These are phyloP conservation scores for Citrus australasica DNA, from an alignment of 345 rosid species.

Conservation along the genomic window DNA sequence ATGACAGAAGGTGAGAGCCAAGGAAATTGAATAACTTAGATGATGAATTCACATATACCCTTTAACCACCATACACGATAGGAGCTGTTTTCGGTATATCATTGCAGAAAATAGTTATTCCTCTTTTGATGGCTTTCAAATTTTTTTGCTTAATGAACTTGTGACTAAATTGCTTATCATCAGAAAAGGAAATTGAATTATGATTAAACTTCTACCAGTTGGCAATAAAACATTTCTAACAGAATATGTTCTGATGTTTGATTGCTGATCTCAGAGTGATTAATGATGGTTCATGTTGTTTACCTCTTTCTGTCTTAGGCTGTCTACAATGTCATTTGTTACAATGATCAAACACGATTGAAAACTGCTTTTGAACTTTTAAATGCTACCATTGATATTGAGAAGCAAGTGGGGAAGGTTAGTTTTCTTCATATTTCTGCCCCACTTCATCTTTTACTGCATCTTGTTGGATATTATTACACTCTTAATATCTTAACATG, in stretches of 20 bases:
- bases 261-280: neutral
- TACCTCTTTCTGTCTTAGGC: slow-evolving; percentile 38
- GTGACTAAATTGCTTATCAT: neutral
- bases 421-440: neutral
- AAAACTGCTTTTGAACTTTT: slow-evolving; percentile 80
- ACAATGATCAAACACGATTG: slow-evolving; percentile 51
- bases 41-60: neutral
- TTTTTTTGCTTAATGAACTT: neutral
- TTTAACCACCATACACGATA: neutral
- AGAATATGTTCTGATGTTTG: neutral
- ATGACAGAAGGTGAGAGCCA: neutral
- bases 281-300: neutral
- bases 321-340: slow-evolving; percentile 72
- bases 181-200: neutral
- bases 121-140: neutral
- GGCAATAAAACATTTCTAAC: neutral
- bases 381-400: slow-evolving; percentile 69
- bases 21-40: neutral
- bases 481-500: neutral
- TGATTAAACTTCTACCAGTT: neutral
- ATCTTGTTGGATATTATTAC: neutral
- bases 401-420: slow-evolving; percentile 62
- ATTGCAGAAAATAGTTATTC: too few relatives aligned
- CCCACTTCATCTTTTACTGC: neutral
- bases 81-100: neutral